Conservation (phyloP, 148 eudicot species). For the Chenopodium formosanum region DNA sequence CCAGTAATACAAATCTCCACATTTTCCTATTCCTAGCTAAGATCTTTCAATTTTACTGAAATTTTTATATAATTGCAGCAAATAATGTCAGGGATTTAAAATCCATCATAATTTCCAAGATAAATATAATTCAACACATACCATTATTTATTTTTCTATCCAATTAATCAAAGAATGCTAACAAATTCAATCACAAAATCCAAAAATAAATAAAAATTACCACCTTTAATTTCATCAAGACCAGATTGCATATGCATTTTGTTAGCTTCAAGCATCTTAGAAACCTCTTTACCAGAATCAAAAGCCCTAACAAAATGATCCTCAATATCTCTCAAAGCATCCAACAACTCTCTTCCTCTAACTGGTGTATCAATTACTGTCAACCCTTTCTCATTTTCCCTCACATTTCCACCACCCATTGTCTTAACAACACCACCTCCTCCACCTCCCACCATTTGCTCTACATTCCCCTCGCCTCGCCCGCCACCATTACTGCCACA, state of each 20-base stretch:
- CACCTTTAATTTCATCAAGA: slow-evolving; percentile 86
- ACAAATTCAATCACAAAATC: too few species aligned
- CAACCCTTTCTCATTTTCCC: slow-evolving; percentile 53
- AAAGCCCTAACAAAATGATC: slow-evolving; percentile 81
- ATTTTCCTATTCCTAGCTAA: not conserved
- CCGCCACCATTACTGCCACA: not conserved
- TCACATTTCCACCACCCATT: slow-evolving; percentile 32
- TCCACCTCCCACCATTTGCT: slow-evolving; percentile 23
- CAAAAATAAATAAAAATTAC: slow-evolving; percentile 24
- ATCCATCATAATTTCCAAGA: not conserved
- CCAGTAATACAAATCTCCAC: not conserved
- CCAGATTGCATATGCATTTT: slow-evolving; percentile 71
- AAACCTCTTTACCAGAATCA: slow-evolving; percentile 77
- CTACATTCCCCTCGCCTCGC: slow-evolving; percentile 12
- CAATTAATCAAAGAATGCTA: too few species aligned
- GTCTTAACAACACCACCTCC: slow-evolving; percentile 40
- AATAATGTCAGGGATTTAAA: too few species aligned
- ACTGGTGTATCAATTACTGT: slow-evolving; percentile 60
- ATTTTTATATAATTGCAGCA: not conserved
- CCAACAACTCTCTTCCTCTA: slow-evolving; percentile 75
- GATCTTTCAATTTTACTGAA: not conserved
- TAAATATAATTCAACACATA: too few species aligned
- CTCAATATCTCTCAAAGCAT: slow-evolving; percentile 80
- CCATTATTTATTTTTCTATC: too few species aligned
- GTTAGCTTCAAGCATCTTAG: slow-evolving; percentile 83